A percentile compares a stretch with the other conserved stretches of the same genome.
Evolutionary conservation across 768 basidiomycete genomes (phyloP).

Genomic region (Panus rudis): DNA sequence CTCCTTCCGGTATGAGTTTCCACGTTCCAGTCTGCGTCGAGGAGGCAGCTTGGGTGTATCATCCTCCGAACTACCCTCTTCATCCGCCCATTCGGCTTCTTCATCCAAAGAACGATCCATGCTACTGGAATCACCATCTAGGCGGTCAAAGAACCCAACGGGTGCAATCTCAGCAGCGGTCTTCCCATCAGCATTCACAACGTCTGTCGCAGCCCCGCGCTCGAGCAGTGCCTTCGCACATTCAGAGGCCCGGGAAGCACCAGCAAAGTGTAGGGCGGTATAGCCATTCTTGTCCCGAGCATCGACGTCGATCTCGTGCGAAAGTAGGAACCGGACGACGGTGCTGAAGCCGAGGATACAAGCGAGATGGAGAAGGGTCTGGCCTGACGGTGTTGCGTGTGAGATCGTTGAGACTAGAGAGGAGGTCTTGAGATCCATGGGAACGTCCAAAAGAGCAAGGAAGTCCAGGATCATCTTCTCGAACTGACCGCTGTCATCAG

Average conservation of each 20-base stretch:
- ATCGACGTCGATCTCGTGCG: constrained; percentile 71
- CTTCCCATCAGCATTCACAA: constrained; percentile 67
- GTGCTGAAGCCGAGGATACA: constrained; percentile 69
- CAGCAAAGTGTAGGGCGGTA: constrained; percentile 86
- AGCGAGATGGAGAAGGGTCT: constrained; percentile 87
- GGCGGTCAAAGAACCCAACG: constrained; percentile 35
- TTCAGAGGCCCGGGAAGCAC: constrained; percentile 50
- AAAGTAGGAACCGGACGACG: constrained; percentile 65
- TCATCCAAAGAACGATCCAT: too few species aligned
- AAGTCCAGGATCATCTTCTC: constrained; percentile 73
- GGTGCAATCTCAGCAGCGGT: constrained; percentile 58
- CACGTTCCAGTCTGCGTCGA: constrained; percentile 6
- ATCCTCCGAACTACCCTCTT: constrained; percentile 50
- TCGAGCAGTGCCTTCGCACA: constrained; percentile 65
- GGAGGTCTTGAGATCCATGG: constrained; percentile 40
- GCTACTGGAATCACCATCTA: constrained; percentile 21
- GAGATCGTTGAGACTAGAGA: constrained; percentile 56
- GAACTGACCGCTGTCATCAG: constrained; percentile 54
- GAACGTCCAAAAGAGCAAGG: constrained; percentile 68
- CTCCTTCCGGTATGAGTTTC: not conserved
- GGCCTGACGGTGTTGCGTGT: constrained; percentile 61
- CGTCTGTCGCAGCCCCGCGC: constrained; percentile 74
- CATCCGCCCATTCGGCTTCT: constrained; percentile 67
- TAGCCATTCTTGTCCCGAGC: constrained; percentile 83
- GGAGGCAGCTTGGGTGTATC: constrained; percentile 13